phyloP scores from a whole-genome alignment of 768 basidiomycete species.

The Suillus subaureus region DNA sequence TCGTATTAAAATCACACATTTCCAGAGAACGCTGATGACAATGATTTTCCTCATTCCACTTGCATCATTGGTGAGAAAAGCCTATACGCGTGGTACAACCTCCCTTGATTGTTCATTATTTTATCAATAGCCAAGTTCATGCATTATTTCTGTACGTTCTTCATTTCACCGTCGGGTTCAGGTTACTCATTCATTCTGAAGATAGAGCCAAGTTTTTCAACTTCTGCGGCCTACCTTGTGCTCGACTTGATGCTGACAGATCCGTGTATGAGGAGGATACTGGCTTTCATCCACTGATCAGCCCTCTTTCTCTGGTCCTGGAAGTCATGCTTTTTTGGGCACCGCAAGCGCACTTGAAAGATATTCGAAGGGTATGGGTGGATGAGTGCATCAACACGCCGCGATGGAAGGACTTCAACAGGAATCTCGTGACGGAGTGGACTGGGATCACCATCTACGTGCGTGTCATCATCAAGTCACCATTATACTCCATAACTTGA shows the following conservation, averaged over 20 bases:
- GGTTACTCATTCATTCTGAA: conserved; percentile 4
- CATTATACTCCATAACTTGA: background rate
- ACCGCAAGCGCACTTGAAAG: conserved; percentile 6
- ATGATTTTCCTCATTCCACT: conserved; percentile 10
- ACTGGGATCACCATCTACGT: conserved; percentile 51
- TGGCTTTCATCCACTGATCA: conserved; percentile 2
- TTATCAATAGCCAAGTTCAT: conserved; percentile 5
- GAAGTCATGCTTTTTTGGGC: conserved; percentile 12
- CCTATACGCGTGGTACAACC: background rate
- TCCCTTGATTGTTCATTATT: background rate
- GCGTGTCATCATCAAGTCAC: conserved; percentile 16
- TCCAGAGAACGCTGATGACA: conserved; percentile 3
- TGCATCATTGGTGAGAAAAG: conserved; percentile 10
- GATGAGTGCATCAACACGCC: conserved; percentile 29
- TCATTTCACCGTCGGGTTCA: background rate
- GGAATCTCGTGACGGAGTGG: conserved; percentile 48
- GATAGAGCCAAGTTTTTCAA: conserved; percentile 14
- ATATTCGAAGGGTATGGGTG: conserved; percentile 9
- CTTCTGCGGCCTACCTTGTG: conserved; percentile 11
- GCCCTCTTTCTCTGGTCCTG: background rate
- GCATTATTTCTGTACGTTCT: conserved; percentile 3
- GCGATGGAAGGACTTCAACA: conserved; percentile 44
- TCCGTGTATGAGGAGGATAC: conserved; percentile 8
- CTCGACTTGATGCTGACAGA: conserved; percentile 12
- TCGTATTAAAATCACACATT: background rate